Base-by-base conservation (phyloP, 208 protist species). In the Ichthyophonus hoferi region DNA sequence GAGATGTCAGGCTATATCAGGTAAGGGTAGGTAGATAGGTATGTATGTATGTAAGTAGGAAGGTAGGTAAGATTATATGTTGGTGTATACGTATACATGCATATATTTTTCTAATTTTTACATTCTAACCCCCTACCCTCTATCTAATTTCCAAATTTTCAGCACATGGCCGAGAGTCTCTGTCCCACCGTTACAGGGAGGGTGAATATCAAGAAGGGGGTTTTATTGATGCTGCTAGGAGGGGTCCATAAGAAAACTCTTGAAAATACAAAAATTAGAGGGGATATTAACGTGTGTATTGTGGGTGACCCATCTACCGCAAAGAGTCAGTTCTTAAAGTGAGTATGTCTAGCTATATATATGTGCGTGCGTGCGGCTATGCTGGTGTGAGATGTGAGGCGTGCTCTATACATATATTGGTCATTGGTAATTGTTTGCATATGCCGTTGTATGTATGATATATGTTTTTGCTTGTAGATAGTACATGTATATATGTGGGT, bases 271-370 rank as follows among this genome's bases (percentile, higher is more conserved):
- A 94, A 95, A 7, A 91, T 99, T 0, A 93, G 98, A 77, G 98
- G 98, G 40, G 98, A 99, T 92, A 99, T 99, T 90, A 99, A 99
- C 94, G 94, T 98, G 40, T 99, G 96, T 94, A 96, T 99, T 50
- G 97, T 99, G 41, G 98, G 99, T 41, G 99, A 99, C 93, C 98
- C 99, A 0, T 97, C 96, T 38, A 99, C 97, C 1, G 97, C 98
- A 1, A 99, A 99, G 93, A 99, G 96, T 12, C 98, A 99, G 90
- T 99, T 99, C 90, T 93, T 99, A 1, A 99, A 99, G 92, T 99
- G 95, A 41, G 91, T 93, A 14, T n/a, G n/a, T n/a, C n/a, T n/a
- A n/a, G n/a, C n/a, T n/a, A n/a, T n/a, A n/a, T n/a, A n/a, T n/a
- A n/a, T n/a, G n/a, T n/a, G n/a, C n/a, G n/a, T n/a, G n/a, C n/a